These are phyloP conservation scores for Stachybotrys elegans DNA, from an alignment of 2,329 filamentous ascomycete species.

Conservation along the genomic window DNA sequence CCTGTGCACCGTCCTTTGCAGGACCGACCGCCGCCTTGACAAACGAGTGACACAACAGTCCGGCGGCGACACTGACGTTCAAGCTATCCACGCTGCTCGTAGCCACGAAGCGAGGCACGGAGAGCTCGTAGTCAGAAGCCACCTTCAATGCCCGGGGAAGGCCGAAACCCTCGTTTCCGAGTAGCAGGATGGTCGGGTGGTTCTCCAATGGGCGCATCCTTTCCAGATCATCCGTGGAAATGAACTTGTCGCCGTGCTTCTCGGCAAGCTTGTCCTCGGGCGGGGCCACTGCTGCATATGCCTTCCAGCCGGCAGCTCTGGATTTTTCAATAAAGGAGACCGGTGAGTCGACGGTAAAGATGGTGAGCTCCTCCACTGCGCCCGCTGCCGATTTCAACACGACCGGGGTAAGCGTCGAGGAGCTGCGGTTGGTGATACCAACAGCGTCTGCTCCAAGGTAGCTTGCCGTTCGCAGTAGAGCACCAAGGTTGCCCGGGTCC, in stretches of 20 bases:
- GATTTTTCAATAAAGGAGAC: slow-evolving; percentile 66
- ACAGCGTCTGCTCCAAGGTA: slow-evolving; percentile 89
- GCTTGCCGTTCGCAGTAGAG: slow-evolving; percentile 80
- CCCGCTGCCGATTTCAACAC: slow-evolving; percentile 85
- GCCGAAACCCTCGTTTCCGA: slow-evolving; percentile 78
- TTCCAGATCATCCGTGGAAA: slow-evolving; percentile 47
- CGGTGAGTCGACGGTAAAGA: slow-evolving; percentile 66
- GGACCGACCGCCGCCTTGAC: slow-evolving; percentile 32
- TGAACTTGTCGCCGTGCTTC: slow-evolving; percentile 34
- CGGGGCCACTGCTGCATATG: slow-evolving; percentile 68
- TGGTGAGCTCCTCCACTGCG: slow-evolving; percentile 72
- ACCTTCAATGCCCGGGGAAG: slow-evolving; percentile 59
- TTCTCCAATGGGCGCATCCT: slow-evolving; percentile 46
- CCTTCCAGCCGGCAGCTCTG: slow-evolving; percentile 68
- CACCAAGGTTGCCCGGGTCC: slow-evolving; percentile 87
- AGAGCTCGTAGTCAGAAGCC: slow-evolving; percentile 59
- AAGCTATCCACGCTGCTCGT: slow-evolving; percentile 72
- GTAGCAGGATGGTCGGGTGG: slow-evolving; percentile 70
- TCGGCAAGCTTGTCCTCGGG: slow-evolving; percentile 27
- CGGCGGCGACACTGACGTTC: slow-evolving; percentile 88
- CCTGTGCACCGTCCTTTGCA: no score
- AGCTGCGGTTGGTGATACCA: slow-evolving; percentile 67
- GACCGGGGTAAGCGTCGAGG: slow-evolving; percentile 69
- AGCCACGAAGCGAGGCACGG: slow-evolving; percentile 55
- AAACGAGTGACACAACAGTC: slow-evolving; percentile 68